Conservation (phyloP, 2,329 filamentous ascomycete genomes). For the Parafenestella ontariensis region DNA sequence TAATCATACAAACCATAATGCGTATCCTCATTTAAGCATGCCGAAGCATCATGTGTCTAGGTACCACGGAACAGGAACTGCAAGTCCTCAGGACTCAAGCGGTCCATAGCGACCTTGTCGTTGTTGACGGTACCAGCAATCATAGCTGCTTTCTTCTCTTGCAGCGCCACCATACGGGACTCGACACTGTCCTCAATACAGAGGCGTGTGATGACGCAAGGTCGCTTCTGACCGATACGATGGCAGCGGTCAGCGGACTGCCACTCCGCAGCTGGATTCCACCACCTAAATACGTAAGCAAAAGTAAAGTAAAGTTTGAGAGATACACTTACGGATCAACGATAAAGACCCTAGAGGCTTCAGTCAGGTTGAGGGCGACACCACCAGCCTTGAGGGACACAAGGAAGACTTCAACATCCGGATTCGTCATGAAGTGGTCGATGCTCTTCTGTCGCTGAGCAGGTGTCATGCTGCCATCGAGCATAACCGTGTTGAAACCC, state of each 20-base stretch:
- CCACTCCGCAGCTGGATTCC: conserved; percentile 99
- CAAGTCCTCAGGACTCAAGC: conserved; percentile 88
- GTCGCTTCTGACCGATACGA: conserved; percentile 92
- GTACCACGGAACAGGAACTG: conserved; percentile 92
- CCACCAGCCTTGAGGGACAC: conserved; percentile 96
- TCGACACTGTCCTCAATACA: conserved; percentile 98
- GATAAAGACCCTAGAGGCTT: conserved; percentile 94
- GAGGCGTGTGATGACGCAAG: conserved; percentile 91
- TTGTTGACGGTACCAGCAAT: conserved; percentile 97
- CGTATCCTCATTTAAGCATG: neutral
- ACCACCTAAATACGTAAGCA: conserved; percentile 71
- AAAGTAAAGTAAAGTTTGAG: neutral
- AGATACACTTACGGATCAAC: conserved; percentile 80
- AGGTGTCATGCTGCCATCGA: conserved; percentile 97
- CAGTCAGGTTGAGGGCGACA: conserved; percentile 92
- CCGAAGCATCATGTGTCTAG: conserved; percentile 40
- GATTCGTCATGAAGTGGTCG: conserved; percentile 94
- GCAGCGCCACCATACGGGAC: conserved; percentile 90
- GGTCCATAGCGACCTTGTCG: conserved; percentile 89
- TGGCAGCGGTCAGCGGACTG: conserved; percentile 87
- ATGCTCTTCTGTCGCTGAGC: conserved; percentile 92
- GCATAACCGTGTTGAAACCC: conserved; percentile 98
- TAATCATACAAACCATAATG: neutral
- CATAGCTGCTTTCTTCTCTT: conserved; percentile 99
- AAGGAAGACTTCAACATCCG: conserved; percentile 93